Evolutionary conservation across 805 yeast species (phyloP).

Genomic region (Kuraishia piskuri): DNA sequence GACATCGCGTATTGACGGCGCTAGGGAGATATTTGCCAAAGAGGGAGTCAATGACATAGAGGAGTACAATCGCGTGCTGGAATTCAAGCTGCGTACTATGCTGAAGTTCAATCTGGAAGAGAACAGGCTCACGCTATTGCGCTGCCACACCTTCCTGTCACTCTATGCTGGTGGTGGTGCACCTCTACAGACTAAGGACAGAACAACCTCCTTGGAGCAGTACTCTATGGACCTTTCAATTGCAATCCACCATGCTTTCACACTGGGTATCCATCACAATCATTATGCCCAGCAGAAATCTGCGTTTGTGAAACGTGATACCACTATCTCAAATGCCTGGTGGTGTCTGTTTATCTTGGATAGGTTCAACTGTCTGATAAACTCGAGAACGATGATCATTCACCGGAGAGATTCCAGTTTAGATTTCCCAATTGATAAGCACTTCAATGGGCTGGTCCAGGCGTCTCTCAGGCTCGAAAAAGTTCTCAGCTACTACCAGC

Average conservation of each 20-base stretch:
- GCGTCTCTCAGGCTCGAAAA: slow-evolving; percentile 24
- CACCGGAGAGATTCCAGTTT: slow-evolving; percentile 30
- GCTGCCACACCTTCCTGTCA: slow-evolving; percentile 26
- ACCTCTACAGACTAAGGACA: neutral
- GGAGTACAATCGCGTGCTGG: slow-evolving; percentile 20
- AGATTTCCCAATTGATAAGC: slow-evolving; percentile 17
- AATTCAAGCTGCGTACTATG: slow-evolving; percentile 24
- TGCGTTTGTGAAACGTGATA: slow-evolving; percentile 8
- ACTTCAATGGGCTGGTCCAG: slow-evolving; percentile 21
- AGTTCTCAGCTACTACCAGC: slow-evolving; percentile 29
- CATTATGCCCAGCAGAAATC: slow-evolving; percentile 8
- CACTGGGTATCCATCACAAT: slow-evolving; percentile 28
- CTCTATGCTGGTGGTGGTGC: slow-evolving; percentile 29
- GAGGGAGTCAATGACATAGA: slow-evolving; percentile 10
- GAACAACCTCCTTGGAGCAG: slow-evolving; percentile 16
- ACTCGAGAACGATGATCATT: slow-evolving; percentile 28
- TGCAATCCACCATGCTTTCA: slow-evolving; percentile 29
- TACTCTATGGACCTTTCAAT: slow-evolving; percentile 26
- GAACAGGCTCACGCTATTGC: slow-evolving; percentile 26
- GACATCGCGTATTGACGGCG: slow-evolving; percentile 30
- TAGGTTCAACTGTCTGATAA: slow-evolving; percentile 27
- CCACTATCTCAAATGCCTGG: slow-evolving; percentile 22
- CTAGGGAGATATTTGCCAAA: slow-evolving; percentile 17
- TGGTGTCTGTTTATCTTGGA: slow-evolving; percentile 32
- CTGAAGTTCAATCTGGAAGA: slow-evolving; percentile 28